Evolutionary conservation across 108 stramenopile genomes (phyloP), one percentile per base, ranked within the genome.

Genomic region (Cyclotella atomus): DNA sequence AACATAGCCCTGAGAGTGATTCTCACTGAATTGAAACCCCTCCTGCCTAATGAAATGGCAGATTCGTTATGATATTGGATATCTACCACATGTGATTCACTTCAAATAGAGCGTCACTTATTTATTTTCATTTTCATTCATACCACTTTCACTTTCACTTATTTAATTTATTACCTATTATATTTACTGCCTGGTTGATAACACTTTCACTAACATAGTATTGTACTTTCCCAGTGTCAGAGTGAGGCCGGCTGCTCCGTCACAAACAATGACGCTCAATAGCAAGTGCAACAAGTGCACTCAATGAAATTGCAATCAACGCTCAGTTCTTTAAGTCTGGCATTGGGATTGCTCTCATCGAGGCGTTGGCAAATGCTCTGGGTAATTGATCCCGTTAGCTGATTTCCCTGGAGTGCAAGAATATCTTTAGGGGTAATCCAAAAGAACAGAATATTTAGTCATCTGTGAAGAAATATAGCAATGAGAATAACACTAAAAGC

Each of bases 251-350:
- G n/a, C n/a, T 41, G 9, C 38, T 41, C 38, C 38, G 7, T 41
- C 9, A 41, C 38, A 9, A 41, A 49, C 38, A 12, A 52, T 52
- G 6, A 52, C 21, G 28, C 53, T 34, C 30, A 45, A 45, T 70
- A 70, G 28, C 69, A 70, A 0, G 60, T 72, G 25, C 71, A 72
- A 36, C 71, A 72, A 47, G 28, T 46, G 17, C 71, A 72, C 43
- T 34, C 24, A n/a, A 72, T 72, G 20, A 35, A 49, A 35, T 72
- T 52, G 25, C 71, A 72, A 35, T 72, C 71, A 25, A 38, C 71
- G 41, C 59, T 72, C 49, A 72, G 32, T 12, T 27, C 47, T 28
- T 24, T 52, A 23, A 72, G 59, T 52, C 34, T 59, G 4, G 54
- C 28, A 20, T 36, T 61, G 21, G 60, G 59, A 29, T 61, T 59